These are phyloP conservation scores for Irpex sp. DNA, from an alignment of 1,284 basidiomycete species.

Conservation along the genomic window DNA sequence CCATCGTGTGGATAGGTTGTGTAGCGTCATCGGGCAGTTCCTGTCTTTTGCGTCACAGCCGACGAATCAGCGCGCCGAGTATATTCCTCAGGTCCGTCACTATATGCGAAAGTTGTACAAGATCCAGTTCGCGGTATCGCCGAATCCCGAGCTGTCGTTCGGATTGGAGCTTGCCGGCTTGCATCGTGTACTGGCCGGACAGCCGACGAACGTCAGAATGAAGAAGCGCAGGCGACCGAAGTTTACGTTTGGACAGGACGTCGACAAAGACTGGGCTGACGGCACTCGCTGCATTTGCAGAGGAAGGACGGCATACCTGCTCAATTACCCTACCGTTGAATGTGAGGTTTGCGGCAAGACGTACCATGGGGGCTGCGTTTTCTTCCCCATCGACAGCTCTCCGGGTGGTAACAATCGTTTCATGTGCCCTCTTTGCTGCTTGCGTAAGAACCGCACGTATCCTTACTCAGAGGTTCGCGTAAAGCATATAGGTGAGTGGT, in stretches of 20 bases:
- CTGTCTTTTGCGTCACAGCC: conserved; percentile 64
- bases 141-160: conserved; percentile 72
- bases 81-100: conserved; percentile 76
- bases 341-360: conserved; percentile 61
- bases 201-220: conserved; percentile 45
- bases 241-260: conserved; percentile 73
- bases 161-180: conserved; percentile 75
- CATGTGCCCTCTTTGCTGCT: conserved; percentile 69
- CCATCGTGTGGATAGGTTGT: conserved; percentile 69
- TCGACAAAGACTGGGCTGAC: conserved; percentile 69
- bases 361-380: conserved; percentile 76
- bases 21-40: conserved; percentile 72
- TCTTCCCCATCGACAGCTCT: conserved; percentile 47
- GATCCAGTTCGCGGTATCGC: conserved; percentile 78
- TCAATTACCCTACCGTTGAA: conserved; percentile 57
- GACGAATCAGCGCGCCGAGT: conserved; percentile 64
- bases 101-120: conserved; percentile 84
- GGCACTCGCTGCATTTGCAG: conserved; percentile 78
- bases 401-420: conserved; percentile 38
- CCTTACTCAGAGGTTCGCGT: conserved; percentile 72
- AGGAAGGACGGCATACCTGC: conserved; percentile 57
- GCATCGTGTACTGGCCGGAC: conserved; percentile 72
- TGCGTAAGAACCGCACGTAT: conserved; percentile 66
- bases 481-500: conserved; percentile 53
- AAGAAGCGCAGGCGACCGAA: conserved; percentile 67